Evolutionary conservation across 352 stramenopile species (phyloP), one percentile per base, ranked within the genome.

Genomic region (Globisporangium paddicum): DNA sequence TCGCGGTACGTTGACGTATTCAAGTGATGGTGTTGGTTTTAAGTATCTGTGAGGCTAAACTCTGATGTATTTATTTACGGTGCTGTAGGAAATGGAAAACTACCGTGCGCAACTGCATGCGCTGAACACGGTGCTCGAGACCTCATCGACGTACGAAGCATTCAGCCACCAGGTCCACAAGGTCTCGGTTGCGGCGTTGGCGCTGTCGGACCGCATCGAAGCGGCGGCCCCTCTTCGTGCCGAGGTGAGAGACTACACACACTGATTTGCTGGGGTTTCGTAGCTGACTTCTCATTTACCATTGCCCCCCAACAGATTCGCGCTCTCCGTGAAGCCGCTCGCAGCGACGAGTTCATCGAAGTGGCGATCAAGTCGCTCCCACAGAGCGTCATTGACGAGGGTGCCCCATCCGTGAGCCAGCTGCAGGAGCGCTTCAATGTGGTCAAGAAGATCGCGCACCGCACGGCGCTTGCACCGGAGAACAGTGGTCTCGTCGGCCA

Each of bases 161-260:
- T 90, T 94, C 61, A 94, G 82, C 68, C 82, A 92, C 70, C 79
- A 89, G 46, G 78, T 92, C 6, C 84, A 94, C 77, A 89, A 92
- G 68, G 75, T 81, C 11, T 94, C 82, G 34, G 82, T 94, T 59
- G 84, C 84, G 0, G 84, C 82, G 23, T 44, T 94, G 18, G 82
- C 80, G 46, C 64, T 94, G 23, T 92, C 82, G 54, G 79, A 92
- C 66, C 84, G 84, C 40, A 86, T 92, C 54, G 84, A 94, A 66
- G 84, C 82, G 23, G 82, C 82, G 7, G 73, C 73, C 23, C 82
- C 84, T 19, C 70, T 94, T 28, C 77, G 73, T 19, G 79, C 66
- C 35, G 84, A 93, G 71, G 73, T 86, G 53, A 6, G 56, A 32
- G 3, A 32, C 28, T 7, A 32, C 28, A 32, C 3, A 32, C 28